Evolutionary conservation across 2,329 filamentous ascomycete genomes (phyloP), one percentile per base, ranked within the genome.

Genomic region (Ceratocystis huliohia): DNA sequence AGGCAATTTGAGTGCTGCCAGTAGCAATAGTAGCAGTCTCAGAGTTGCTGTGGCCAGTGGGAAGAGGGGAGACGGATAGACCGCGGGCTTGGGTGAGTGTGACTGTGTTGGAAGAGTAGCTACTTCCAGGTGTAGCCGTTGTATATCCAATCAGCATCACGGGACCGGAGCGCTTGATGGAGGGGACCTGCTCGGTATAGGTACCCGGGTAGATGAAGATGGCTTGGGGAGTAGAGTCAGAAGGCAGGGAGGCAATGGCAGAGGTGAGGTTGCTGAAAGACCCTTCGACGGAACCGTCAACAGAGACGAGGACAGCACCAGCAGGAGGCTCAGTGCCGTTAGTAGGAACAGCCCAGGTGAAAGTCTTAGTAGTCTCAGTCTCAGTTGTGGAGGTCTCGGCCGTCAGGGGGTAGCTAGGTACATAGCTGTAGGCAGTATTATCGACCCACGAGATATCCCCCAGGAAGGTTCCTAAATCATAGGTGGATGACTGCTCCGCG

Each of bases 91-190:
- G 56, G 0, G 76, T 76, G 68, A 82, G 77, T 68, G 79, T 86
- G 25, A 85, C 86, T 41, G 78, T 76, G 74, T 88, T 88, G 66
- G 74, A 74, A 1, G 74, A 70, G 72, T 86, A 87, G 17, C 75
- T 74, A 8, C 76, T 73, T 5, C 64, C 50, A 15, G 50, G 64
- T 3, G 80, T 80, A 68, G 82, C 77, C 37, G 74, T 72, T 1
- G 85, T 86, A 71, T 82, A 81, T 20, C 86, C 85, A 70, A 84
- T 83, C 68, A 85, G 78, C 30, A 81, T 80, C 46, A 85, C 75
- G n/a, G 78, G 74, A 1, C 80, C 81, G 2, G 74, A 76, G 65
- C 81, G 78, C 0, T 73, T 72, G 5, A 78, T 73, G 22, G 86
- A 77, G 67, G 80, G 81, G 44, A 86, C 82, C 70, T 85, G 83